Conservation (phyloP, 2,329 filamentous ascomycete genomes). For the Ceratocystis destructans region DNA sequence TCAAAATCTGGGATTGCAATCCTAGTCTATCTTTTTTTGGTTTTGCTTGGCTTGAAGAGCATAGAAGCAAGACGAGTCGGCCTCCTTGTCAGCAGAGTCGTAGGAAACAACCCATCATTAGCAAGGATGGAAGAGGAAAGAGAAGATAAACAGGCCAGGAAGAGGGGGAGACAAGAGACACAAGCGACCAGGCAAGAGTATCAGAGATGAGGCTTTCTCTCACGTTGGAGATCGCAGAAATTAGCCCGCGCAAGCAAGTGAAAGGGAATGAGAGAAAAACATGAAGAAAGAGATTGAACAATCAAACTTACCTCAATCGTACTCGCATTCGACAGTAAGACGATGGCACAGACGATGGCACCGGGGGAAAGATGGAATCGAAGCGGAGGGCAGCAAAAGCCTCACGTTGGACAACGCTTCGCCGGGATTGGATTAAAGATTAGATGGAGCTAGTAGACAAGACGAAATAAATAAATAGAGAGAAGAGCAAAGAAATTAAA, state of each 20-base stretch:
- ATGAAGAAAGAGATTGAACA: background rate
- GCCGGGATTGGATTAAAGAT: background rate
- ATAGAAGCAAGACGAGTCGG: background rate
- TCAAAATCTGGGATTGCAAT: background rate
- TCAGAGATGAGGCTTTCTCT: background rate
- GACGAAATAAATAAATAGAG: background rate
- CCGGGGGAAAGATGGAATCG: background rate
- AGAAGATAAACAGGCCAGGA: background rate
- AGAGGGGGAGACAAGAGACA: conserved; percentile 2
- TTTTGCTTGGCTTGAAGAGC: background rate
- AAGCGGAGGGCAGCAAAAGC: conserved; percentile 1
- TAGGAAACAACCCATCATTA: background rate
- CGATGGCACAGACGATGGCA: conserved; percentile 3
- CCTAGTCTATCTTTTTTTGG: background rate
- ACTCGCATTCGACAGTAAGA: background rate
- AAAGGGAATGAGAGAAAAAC: background rate
- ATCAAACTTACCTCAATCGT: background rate
- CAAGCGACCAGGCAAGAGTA: background rate
- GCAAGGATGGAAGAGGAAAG: background rate
- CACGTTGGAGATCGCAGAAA: background rate
- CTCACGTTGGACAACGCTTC: conserved; percentile 1
- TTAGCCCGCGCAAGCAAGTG: background rate
- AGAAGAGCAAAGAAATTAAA: background rate
- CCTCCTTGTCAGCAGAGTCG: background rate
- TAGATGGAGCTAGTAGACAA: background rate